Evolutionary conservation across 1,284 basidiomycete species (phyloP).

Genomic region (Leccinum subrobustum): DNA sequence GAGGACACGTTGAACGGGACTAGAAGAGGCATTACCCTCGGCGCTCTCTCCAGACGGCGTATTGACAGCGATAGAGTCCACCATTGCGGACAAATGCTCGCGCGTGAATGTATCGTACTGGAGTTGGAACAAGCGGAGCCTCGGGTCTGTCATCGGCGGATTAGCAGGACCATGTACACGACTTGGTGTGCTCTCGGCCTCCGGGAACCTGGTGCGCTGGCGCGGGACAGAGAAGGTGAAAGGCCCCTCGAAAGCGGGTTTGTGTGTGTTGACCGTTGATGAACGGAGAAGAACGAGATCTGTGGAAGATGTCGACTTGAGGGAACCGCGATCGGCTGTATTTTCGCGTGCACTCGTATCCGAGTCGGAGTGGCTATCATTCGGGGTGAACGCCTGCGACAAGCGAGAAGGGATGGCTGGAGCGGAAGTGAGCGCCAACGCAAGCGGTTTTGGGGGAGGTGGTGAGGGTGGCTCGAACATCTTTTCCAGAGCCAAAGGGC

Average conservation of each 20-base stretch:
- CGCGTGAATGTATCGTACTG: conserved; percentile 93
- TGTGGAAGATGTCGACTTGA: conserved; percentile 21
- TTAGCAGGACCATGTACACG: conserved; percentile 34
- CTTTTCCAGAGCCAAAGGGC: conserved; percentile 76
- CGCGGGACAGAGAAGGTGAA: conserved; percentile 76
- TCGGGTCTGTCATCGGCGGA: conserved; percentile 62
- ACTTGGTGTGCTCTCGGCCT: conserved; percentile 56
- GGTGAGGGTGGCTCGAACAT: conserved; percentile 92
- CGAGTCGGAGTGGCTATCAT: conserved; percentile 30
- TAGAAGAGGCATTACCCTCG: conserved; percentile 42
- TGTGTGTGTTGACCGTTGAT: conserved; percentile 20
- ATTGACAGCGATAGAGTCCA: conserved; percentile 84
- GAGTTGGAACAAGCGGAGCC: conserved; percentile 84
- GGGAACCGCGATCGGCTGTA: conserved; percentile 8
- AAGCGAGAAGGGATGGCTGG: conserved; percentile 39
- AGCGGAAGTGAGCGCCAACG: conserved; percentile 28
- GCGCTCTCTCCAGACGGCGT: conserved; percentile 58
- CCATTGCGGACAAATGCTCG: conserved; percentile 87
- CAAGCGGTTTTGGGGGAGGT: conserved; percentile 36
- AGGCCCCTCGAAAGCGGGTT: conserved; percentile 49
- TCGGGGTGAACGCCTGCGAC: conserved; percentile 32
- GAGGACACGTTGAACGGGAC: conserved; percentile 38
- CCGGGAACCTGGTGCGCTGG: conserved; percentile 40
- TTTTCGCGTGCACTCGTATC: conserved; percentile 13
- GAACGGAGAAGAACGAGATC: conserved; percentile 19